Conservation (phyloP, 2,329 filamentous ascomycete genomes). For the Aspergillus luchuensis region DNA sequence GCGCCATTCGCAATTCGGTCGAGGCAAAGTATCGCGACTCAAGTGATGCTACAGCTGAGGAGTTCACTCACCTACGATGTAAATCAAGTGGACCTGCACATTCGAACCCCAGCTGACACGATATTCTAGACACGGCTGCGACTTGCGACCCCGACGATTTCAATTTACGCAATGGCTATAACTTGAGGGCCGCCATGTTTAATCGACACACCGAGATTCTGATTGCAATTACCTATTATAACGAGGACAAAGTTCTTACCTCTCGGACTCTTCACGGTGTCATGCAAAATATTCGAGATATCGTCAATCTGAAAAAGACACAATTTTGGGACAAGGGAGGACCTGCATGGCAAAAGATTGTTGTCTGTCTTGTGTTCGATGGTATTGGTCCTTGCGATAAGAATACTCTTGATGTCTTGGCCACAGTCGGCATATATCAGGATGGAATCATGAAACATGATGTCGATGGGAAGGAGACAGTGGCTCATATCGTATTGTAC, state of each 20-base stretch:
- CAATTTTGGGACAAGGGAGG: slow-evolving; percentile 99
- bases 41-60: slow-evolving; percentile 85
- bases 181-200: slow-evolving; percentile 96
- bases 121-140: slow-evolving; percentile 74
- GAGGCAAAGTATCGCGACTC: slow-evolving; percentile 89
- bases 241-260: slow-evolving; percentile 94
- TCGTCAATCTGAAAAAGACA: slow-evolving; percentile 97
- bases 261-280: slow-evolving; percentile 92
- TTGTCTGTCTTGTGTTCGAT: slow-evolving; percentile 94
- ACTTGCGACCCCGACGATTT: slow-evolving; percentile 99
- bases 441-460: slow-evolving; percentile 99
- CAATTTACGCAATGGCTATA: slow-evolving; percentile 98
- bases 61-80: slow-evolving; percentile 97
- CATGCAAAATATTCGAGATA: slow-evolving; percentile 98
- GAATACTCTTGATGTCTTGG: slow-evolving; percentile 86
- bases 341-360: slow-evolving; percentile 98
- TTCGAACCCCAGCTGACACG: background rate
- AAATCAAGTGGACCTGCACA: slow-evolving; percentile 18
- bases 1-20: slow-evolving; percentile 94
- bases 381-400: slow-evolving; percentile 98
- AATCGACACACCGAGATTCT: slow-evolving; percentile 96
- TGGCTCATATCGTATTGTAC: slow-evolving; percentile 70
- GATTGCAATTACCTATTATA: slow-evolving; percentile 98
- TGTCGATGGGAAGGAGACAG: slow-evolving; percentile 93
- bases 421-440: slow-evolving; percentile 93